phyloP scores from a whole-genome alignment of 2,329 filamentous ascomycete species.

The Volutella citrinella region DNA sequence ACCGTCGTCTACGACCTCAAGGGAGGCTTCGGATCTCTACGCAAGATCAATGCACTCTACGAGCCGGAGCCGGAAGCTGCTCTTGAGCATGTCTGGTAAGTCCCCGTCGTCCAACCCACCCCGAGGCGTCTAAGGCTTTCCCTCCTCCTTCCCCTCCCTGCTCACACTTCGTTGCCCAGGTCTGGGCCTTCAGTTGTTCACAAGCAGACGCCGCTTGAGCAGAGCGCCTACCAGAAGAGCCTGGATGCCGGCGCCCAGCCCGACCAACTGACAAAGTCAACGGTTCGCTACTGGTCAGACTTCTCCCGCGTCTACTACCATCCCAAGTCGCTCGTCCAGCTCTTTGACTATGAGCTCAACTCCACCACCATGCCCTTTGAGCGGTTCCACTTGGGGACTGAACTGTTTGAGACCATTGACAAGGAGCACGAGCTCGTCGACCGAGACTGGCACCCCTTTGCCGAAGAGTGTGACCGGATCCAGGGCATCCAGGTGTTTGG shows the following conservation, averaged over 20 bases:
- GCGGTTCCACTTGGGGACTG: conserved; percentile 80
- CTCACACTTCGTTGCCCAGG: too few species aligned
- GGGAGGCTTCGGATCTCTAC: conserved; percentile 83
- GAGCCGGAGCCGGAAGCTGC: conserved; percentile 46
- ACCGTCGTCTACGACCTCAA: conserved; percentile 95
- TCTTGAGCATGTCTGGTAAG: conserved; percentile 33
- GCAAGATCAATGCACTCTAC: conserved; percentile 86
- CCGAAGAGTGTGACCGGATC: conserved; percentile 90
- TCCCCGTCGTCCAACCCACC: neutral
- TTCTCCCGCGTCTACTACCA: conserved; percentile 93
- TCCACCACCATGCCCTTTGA: conserved; percentile 82
- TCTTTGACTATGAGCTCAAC: conserved; percentile 83
- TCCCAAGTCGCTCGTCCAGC: conserved; percentile 79
- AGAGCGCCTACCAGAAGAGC: conserved; percentile 73
- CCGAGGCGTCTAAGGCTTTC: neutral
- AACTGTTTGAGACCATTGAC: conserved; percentile 71
- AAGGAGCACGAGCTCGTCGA: conserved; percentile 84
- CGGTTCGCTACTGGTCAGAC: conserved; percentile 95
- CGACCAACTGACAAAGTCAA: conserved; percentile 61
- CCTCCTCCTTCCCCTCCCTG: neutral
- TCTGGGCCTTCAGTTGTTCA: conserved; percentile 66
- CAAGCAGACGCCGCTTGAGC: conserved; percentile 62
- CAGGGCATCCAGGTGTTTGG: conserved; percentile 81
- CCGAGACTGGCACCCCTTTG: conserved; percentile 82
- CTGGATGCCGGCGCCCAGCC: conserved; percentile 71